Evolutionary conservation across 2,329 filamentous ascomycete genomes (phyloP).

Genomic region (Botrytis cinerea): DNA sequence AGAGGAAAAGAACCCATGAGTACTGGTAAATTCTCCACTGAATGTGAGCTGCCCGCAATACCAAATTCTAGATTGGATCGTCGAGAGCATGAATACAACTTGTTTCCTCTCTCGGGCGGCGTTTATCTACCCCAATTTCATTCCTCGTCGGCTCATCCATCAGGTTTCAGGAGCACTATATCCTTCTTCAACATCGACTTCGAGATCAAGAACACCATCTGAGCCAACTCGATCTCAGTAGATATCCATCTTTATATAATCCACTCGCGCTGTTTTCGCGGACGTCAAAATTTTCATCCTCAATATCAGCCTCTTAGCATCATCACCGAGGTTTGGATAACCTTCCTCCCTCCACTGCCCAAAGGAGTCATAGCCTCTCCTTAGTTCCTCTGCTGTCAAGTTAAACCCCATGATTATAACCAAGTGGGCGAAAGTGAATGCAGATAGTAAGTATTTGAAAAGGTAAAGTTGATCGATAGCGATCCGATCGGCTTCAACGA

Average conservation of each 20-base stretch:
- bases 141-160: too few relatives aligned
- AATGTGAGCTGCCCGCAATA: too few relatives aligned
- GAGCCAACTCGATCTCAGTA: constrained; percentile 23
- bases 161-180: too few relatives aligned
- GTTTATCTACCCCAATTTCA: too few relatives aligned
- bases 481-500: too few relatives aligned
- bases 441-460: too few relatives aligned
- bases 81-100: too few relatives aligned
- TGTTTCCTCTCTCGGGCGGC: too few relatives aligned
- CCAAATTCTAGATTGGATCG: too few relatives aligned
- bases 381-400: background rate
- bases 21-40: too few relatives aligned
- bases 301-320: constrained; percentile 40
- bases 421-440: background rate
- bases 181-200: background rate
- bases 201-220: constrained; percentile 3
- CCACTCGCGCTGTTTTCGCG: constrained; percentile 36
- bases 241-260: constrained; percentile 24
- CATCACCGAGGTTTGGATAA: constrained; percentile 39
- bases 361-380: constrained; percentile 26
- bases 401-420: background rate
- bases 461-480: too few relatives aligned
- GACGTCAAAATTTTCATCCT: constrained; percentile 42
- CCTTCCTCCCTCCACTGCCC: constrained; percentile 37
- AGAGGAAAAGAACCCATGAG: too few relatives aligned